Evolutionary conservation across 306 rosid genomes (phyloP).

Genomic region (Myrica gale): DNA sequence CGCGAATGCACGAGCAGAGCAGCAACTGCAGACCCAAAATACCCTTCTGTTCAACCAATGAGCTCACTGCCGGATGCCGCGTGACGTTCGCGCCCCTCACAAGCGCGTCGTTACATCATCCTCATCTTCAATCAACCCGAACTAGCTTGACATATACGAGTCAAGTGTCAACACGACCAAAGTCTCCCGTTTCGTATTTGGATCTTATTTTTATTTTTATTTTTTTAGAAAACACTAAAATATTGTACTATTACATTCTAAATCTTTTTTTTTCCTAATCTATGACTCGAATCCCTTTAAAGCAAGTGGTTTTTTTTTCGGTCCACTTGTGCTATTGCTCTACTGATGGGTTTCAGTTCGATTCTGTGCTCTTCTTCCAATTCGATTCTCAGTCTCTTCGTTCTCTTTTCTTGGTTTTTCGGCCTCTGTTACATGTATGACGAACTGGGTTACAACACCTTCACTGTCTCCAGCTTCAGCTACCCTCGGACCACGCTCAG

Average conservation of each 20-base stretch:
- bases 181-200: background rate
- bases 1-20: too few species aligned
- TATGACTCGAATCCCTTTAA: background rate
- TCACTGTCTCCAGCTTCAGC: constrained; percentile 72
- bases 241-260: too few species aligned
- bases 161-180: background rate
- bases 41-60: background rate
- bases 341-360: constrained; percentile 65
- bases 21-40: too few species aligned
- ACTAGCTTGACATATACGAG: constrained; percentile 10
- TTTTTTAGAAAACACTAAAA: background rate
- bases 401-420: constrained; percentile 39
- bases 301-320: background rate
- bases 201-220: background rate
- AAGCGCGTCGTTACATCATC: background rate
- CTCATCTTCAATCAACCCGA: background rate
- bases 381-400: constrained; percentile 42
- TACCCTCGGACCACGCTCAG: constrained; percentile 60
- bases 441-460: constrained; percentile 38
- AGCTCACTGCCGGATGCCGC: background rate
- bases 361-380: constrained; percentile 36
- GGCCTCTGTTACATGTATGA: constrained; percentile 37
- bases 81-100: background rate
- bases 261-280: too few species aligned
- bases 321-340: constrained; percentile 18